Base-by-base conservation (phyloP, 257 asterid species). In the Solanum gracilifrons region DNA sequence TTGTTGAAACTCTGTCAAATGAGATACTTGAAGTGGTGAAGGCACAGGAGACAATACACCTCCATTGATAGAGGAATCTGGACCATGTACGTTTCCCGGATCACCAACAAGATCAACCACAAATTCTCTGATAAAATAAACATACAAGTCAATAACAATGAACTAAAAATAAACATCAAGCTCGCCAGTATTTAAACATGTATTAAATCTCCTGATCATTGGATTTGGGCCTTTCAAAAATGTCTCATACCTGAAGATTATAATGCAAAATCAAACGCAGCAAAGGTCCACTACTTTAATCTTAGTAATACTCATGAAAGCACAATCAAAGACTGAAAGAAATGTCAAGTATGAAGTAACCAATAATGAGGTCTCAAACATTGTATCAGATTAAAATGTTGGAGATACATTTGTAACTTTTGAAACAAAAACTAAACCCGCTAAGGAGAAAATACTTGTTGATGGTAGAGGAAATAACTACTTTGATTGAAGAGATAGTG, bases 31-130 rank as follows among this genome's bases (percentile, higher is more conserved):
- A 74, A 97, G 94, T 20, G 98, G 99, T 15, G 99, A 95, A 86
- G 99, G 98, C 84, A 95, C 93, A 9, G 96, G 91, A 46, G 94
- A 89, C 87, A 90, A 91, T 86, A 87, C 76, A 88, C 93, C 90
- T 90, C 95, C 96, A 83, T 92, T 95, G 85, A 95, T 92, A 23
- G 98, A 97, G 62, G 98, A 97, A 92, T 95, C 98, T 77, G 98
- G 97, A 83, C 93, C 92, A 21, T 92, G 95, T 76, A 97, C 87
- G 72, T 92, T 93, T 90, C 99, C 99, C 12, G 99, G 99, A 87
- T 94, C 91, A 87, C 98, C 98, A 84, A 97, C 96, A 82, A 97
- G 95, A 92, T 97, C 99, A 90, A 97, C 97, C 32, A 97, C 96
- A 90, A 92, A 94, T 86, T 97, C 99, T 95, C 99, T 97, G 95